Conservation (phyloP, 352 stramenopile genomes). For the Thalassiosira oceanica region DNA sequence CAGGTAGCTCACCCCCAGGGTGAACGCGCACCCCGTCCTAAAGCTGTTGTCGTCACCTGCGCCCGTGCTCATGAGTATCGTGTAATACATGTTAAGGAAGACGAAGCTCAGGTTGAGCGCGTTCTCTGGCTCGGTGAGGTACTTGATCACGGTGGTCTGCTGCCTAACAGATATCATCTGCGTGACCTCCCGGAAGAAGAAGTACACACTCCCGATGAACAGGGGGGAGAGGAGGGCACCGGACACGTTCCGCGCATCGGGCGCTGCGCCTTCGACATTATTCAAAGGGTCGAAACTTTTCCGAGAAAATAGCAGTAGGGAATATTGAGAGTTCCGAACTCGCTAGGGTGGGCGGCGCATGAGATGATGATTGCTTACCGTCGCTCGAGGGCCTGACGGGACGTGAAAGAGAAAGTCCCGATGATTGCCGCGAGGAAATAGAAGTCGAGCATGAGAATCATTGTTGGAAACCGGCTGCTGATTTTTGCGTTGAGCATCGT, state of each 20-base stretch:
- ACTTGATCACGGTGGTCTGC: slow-evolving; percentile 16
- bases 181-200: slow-evolving; percentile 65
- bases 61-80: slow-evolving; percentile 57
- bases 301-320: too few species aligned
- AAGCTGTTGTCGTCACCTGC: slow-evolving; percentile 40
- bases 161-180: slow-evolving; percentile 51
- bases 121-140: slow-evolving; percentile 53
- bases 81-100: slow-evolving; percentile 53
- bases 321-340: too few species aligned
- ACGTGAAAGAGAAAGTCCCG: slow-evolving; percentile 63
- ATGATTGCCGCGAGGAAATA: slow-evolving; percentile 65
- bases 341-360: too few species aligned
- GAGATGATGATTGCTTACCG: too few species aligned
- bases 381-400: slow-evolving; percentile 56
- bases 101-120: slow-evolving; percentile 63
- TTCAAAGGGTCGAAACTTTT: slow-evolving; percentile 1
- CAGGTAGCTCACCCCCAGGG: slow-evolving; percentile 48
- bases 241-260: neutral
- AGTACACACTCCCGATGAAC: slow-evolving; percentile 65
- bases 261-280: too few species aligned
- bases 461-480: slow-evolving; percentile 67
- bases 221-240: slow-evolving; percentile 37
- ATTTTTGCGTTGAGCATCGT: slow-evolving; percentile 78
- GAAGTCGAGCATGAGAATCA: slow-evolving; percentile 68
- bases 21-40: slow-evolving; percentile 44